phyloP scores from a whole-genome alignment of 345 rosid species.

The Eutrema heterophyllum region DNA sequence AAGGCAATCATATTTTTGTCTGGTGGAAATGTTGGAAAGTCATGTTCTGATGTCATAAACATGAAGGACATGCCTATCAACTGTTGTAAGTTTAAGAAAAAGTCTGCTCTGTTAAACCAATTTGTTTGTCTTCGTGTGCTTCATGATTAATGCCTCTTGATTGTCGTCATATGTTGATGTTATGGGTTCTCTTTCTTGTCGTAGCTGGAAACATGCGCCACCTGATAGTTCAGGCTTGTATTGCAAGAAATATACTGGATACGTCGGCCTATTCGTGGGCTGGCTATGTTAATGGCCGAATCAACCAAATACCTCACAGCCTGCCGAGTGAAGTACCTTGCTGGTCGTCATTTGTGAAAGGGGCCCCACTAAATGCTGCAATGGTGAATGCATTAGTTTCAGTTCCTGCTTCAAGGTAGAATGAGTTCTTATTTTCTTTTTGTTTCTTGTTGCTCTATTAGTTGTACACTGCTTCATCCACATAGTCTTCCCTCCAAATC shows the following conservation, averaged over 20 bases:
- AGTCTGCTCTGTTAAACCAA: neutral
- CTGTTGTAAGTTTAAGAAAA: constrained; percentile 56
- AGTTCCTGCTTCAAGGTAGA: constrained; percentile 92
- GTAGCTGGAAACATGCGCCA: constrained; percentile 98
- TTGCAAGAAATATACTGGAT: constrained; percentile 80
- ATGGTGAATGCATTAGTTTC: constrained; percentile 69
- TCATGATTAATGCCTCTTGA: neutral
- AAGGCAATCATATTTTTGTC: constrained; percentile 78
- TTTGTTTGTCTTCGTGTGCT: neutral
- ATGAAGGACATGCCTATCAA: constrained; percentile 77
- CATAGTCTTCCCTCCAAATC: constrained; percentile 5
- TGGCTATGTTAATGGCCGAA: constrained; percentile 74
- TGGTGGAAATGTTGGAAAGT: constrained; percentile 52
- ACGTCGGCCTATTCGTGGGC: constrained; percentile 91
- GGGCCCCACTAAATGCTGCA: constrained; percentile 61
- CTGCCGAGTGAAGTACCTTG: constrained; percentile 63
- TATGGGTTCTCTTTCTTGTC: neutral
- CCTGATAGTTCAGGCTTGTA: constrained; percentile 93
- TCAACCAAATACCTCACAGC: constrained; percentile 58
- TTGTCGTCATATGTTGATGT: constrained; percentile 4
- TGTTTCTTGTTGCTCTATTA: constrained; percentile 1
- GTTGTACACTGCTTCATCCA: constrained; percentile 1
- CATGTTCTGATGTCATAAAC: constrained; percentile 64
- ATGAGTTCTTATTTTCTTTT: constrained; percentile 2
- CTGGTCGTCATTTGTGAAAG: constrained; percentile 88